Conservation (phyloP, 2,329 filamentous ascomycete genomes). For the Fusarium brachygibbosum region DNA sequence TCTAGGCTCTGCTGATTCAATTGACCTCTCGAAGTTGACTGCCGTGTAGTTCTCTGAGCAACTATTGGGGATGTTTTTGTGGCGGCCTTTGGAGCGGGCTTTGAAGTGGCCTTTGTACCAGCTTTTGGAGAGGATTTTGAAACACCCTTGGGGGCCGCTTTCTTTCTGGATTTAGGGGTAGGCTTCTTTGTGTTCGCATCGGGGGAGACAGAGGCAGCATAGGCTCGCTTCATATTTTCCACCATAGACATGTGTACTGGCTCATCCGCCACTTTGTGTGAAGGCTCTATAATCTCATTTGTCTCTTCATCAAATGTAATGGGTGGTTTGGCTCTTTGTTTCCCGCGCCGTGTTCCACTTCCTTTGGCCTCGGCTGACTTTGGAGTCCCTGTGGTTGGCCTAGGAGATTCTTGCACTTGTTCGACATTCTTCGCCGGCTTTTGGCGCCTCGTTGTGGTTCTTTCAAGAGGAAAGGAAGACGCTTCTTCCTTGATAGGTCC, state of each 20-base stretch:
- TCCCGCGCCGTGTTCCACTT: conserved; percentile 47
- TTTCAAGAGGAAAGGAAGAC: background rate
- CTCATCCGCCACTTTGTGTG: conserved; percentile 3
- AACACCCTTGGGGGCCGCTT: conserved; percentile 9
- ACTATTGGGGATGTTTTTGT: background rate
- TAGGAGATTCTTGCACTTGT: background rate
- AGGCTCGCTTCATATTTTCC: conserved; percentile 29
- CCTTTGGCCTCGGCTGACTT: background rate
- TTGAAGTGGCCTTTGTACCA: conserved; percentile 5
- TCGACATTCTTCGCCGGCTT: background rate
- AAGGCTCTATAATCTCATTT: conserved; percentile 43
- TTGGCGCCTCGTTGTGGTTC: background rate
- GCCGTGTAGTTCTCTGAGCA: conserved; percentile 2
- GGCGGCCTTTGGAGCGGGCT: background rate
- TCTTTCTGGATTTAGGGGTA: conserved; percentile 9
- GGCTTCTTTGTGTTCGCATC: conserved; percentile 17
- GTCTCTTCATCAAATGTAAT: conserved; percentile 53
- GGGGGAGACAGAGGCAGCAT: conserved; percentile 35
- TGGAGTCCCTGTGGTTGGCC: background rate
- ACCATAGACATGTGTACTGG: conserved; percentile 29
- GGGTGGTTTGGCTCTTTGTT: conserved; percentile 54
- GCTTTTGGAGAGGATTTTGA: background rate
- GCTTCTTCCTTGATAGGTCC: background rate
- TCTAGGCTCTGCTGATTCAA: conserved; percentile 7
- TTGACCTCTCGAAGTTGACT: background rate